These are phyloP conservation scores for Priceomyces medius DNA, from an alignment of 805 yeast species.

Conservation along the genomic window DNA sequence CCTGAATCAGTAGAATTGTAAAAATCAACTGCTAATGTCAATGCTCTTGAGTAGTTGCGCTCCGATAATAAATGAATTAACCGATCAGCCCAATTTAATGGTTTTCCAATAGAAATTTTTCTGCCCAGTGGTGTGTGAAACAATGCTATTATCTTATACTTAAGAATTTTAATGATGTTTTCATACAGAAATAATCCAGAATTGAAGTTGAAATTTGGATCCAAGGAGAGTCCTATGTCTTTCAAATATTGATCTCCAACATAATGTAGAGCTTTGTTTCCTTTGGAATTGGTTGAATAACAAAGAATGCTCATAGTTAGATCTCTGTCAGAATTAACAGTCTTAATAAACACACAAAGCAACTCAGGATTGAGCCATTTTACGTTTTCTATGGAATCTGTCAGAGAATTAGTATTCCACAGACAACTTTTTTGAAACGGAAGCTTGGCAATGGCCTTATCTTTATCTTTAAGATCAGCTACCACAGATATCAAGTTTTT, in stretches of 20 bases:
- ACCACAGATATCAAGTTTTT: constrained; percentile 23
- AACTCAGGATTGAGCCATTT: constrained; percentile 51
- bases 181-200: constrained; percentile 6
- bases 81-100: constrained; percentile 70
- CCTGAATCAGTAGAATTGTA: constrained; percentile 45
- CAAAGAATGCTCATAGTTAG: constrained; percentile 3
- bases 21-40: constrained; percentile 53
- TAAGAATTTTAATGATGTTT: constrained; percentile 20
- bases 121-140: constrained; percentile 35
- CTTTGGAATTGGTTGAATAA: constrained; percentile 4
- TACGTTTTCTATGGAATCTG: constrained; percentile 46
- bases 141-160: constrained; percentile 22
- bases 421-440: constrained; percentile 23
- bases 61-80: constrained; percentile 47
- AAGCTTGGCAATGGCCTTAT: constrained; percentile 30
- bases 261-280: constrained; percentile 1
- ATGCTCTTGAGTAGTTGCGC: constrained; percentile 54
- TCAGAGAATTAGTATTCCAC: constrained; percentile 20
- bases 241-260: constrained; percentile 6
- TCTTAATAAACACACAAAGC: constrained; percentile 21
- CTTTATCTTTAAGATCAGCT: constrained; percentile 36
- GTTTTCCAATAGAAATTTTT: constrained; percentile 57
- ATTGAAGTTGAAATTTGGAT: neutral
- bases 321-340: neutral
- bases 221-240: neutral